Evolutionary conservation across 2,329 filamentous ascomycete species (phyloP).

Genomic region (Leptographium lundbergii): DNA sequence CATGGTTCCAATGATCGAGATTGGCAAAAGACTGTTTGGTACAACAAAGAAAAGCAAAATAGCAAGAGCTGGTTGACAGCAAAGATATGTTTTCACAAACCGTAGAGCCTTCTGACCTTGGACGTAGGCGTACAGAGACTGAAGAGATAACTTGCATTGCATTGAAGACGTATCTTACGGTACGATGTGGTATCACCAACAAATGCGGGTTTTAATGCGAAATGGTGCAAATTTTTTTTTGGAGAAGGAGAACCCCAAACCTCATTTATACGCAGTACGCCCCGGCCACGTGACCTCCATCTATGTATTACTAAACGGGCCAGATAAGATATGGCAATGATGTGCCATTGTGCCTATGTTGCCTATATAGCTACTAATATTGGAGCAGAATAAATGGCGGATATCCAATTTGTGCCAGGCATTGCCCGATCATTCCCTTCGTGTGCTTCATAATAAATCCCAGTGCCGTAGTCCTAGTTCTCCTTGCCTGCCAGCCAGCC

Average conservation of each 20-base stretch:
- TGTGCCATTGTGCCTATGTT: neutral
- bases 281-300: neutral
- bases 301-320: neutral
- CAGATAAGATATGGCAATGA: neutral
- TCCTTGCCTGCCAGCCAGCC: neutral
- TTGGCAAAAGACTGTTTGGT: slow-evolving; percentile 21
- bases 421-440: neutral
- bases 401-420: neutral
- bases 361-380: neutral
- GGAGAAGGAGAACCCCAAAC: neutral
- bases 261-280: neutral
- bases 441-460: neutral
- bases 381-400: neutral
- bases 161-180: neutral
- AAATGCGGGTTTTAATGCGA: neutral
- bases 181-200: neutral
- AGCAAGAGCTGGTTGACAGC: neutral
- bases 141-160: neutral
- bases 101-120: neutral
- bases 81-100: neutral
- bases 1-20: slow-evolving; percentile 20
- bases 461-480: neutral
- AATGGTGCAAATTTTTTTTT: neutral
- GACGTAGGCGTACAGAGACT: no score
- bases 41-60: neutral